Evolutionary conservation across 108 stramenopile genomes (phyloP), one percentile per base, ranked within the genome.

Genomic region (Heterococcus sp.): DNA sequence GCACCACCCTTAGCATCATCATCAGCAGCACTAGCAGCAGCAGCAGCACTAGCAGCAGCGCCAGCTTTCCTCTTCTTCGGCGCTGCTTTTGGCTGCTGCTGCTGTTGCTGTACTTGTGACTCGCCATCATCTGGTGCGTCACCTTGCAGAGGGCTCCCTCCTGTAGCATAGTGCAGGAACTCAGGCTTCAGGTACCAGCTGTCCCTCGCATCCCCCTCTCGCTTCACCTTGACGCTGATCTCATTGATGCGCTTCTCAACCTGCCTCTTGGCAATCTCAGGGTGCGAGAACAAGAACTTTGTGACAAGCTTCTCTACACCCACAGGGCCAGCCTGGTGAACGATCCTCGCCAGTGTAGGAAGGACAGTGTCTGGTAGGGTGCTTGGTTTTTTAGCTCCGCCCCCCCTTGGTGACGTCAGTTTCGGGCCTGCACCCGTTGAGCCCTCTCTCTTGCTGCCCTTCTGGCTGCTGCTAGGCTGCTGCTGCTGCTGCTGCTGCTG

Each of bases 181-280:
- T 67, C 83, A 32, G 69, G 39, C 32, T 74, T 68, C n/a, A 84
- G 68, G 69, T 84, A 75, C 83, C 83, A 84, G 28, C 69, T 63
- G 37, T 75, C 74, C 37, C 83, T 33, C 33, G 66, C 73, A 33
- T 75, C 73, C n/a, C 74, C 83, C 3, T 46, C 70, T 38, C 83
- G 32, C 75, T 76, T 75, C 64, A 76, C 73, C 35, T 84, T 83
- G 74, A 58, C 37, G 37, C 74, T 75, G 2, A 84, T 70, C 75
- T 84, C 78, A 71, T 80, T 71, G 37, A 80, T 80, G 38, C 73
- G 75, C 70, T 75, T 84, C 75, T 84, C 83, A 32, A 75, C 74
- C 83, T 84, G 83, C 34, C 83, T 69, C 75, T 84, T 84, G 64
- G 74, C 69, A 38, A 70, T 68, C 83, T 84, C 74, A 27, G 83